A percentile compares a stretch with the other conserved stretches of the same genome.
Conservation (phyloP, 768 basidiomycete genomes). For the Lentinula edodes region DNA sequence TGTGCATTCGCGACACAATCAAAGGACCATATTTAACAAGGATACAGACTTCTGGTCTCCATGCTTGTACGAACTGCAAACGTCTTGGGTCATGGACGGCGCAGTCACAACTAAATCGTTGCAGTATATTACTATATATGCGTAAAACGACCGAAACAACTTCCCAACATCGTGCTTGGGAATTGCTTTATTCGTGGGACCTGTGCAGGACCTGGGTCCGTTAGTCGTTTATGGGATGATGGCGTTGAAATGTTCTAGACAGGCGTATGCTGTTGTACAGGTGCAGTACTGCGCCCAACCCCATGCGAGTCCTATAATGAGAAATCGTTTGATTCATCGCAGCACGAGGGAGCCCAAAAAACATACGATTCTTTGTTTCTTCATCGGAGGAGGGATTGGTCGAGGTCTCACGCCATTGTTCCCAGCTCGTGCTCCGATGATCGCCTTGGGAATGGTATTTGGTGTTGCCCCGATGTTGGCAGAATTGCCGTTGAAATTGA, state of each 20-base stretch:
- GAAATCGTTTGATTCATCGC: slow-evolving; percentile 1
- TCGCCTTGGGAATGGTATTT: slow-evolving; percentile 21
- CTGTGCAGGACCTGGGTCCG: too few relatives aligned
- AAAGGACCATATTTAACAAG: too few relatives aligned
- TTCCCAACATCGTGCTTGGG: too few relatives aligned
- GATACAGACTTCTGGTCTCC: too few relatives aligned
- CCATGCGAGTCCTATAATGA: slow-evolving; percentile 52
- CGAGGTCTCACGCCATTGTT: slow-evolving; percentile 53
- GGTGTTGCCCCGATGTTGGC: background rate
- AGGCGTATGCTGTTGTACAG: slow-evolving; percentile 69
- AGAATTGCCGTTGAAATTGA: background rate
- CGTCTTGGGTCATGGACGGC: too few relatives aligned
- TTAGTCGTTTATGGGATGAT: too few relatives aligned
- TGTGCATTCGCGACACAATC: too few relatives aligned
- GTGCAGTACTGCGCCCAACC: slow-evolving; percentile 49
- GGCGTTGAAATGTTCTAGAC: background rate
- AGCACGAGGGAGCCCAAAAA: slow-evolving; percentile 6
- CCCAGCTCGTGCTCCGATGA: slow-evolving; percentile 54
- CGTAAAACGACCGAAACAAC: too few relatives aligned
- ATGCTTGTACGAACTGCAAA: too few relatives aligned
- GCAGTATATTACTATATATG: too few relatives aligned
- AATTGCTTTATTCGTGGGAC: too few relatives aligned
- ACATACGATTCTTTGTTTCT: slow-evolving; percentile 73
- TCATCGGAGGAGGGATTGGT: slow-evolving; percentile 37
- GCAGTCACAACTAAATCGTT: too few relatives aligned